Evolutionary conservation across 129 eudicot genomes (phyloP), one percentile per base, ranked within the genome.

Genomic region (Lonicera japonica): DNA sequence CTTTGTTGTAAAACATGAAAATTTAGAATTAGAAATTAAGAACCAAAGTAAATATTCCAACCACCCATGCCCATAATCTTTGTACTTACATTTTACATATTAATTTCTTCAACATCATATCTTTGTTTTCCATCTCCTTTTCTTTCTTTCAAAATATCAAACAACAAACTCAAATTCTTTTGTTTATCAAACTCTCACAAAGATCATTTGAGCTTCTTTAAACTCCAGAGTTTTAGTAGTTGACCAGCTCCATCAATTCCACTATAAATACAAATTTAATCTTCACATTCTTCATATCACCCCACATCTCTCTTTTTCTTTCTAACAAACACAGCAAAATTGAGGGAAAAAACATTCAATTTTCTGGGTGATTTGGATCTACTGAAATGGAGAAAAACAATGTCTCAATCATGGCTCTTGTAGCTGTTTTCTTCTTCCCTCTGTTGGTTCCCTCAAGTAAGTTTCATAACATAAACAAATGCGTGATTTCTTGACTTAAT

Each of bases 361-460:
- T 11, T 10, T 1, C 14, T 10, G 51, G 51, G 51, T 29, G 4
- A 29, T 29, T 6, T 29, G 36, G 6, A 29, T 29, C 36, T 29
- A 45, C 1, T n/a, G n/a, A n/a, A n/a, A n/a, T n/a, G n/a, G n/a
- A n/a, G n/a, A n/a, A n/a, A n/a, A n/a, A n/a, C n/a, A n/a, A n/a
- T 10, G 17, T 54, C 63, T 54, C 61, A 68, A 60, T 53, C 5
- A 62, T 79, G 72, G 68, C 70, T 51, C 78, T 79, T 54, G 29
- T 64, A 29, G 73, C 78, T 60, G 47, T 80, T 60, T 25, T 68
- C n/a, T 55, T 76, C 71, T 56, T 72, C 54, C 73, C 61, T 61
- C 61, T 80, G 76, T 46, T 83, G 61, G 58, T 62, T 54, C 56
- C 54, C 58, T 83, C 86, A 43, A 46, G 86, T 82, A 75, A 66